Percentiles rank a stretch among this genome's conserved stretches.
Evolutionary conservation across 2,329 filamentous ascomycete genomes (phyloP).

Genomic region (Colletotrichum tamarilloi): DNA sequence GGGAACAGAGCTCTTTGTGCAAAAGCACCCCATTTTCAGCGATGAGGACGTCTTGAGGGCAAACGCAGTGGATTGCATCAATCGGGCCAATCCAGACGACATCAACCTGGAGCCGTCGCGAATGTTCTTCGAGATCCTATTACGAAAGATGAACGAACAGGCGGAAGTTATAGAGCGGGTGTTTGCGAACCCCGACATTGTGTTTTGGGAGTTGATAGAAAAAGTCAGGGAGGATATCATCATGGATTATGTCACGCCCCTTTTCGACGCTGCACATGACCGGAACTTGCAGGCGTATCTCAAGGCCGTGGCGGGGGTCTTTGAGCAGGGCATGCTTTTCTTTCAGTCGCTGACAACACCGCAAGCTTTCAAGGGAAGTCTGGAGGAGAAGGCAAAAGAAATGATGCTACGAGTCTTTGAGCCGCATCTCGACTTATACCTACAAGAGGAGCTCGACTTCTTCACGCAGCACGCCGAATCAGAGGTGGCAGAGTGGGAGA

Average conservation of each 20-base stretch:
- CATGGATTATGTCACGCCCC: constrained; percentile 83
- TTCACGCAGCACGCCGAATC: constrained; percentile 82
- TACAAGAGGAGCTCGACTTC: constrained; percentile 89
- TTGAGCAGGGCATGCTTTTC: constrained; percentile 86
- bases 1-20: constrained; percentile 86
- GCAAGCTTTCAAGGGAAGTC: constrained; percentile 68
- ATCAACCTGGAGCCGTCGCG: constrained; percentile 85
- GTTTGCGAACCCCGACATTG: constrained; percentile 77
- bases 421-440: constrained; percentile 91
- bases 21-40: constrained; percentile 86
- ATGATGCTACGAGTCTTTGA: constrained; percentile 83
- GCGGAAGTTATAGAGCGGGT: constrained; percentile 82
- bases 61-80: constrained; percentile 84
- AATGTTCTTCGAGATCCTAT: constrained; percentile 81
- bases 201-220: constrained; percentile 83
- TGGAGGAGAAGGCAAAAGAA: constrained; percentile 72
- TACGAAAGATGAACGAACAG: constrained; percentile 85
- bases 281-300: constrained; percentile 81
- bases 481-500: constrained; percentile 89
- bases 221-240: constrained; percentile 87
- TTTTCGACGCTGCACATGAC: constrained; percentile 90
- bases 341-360: constrained; percentile 77
- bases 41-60: constrained; percentile 74
- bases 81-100: constrained; percentile 71
- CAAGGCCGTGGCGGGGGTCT: constrained; percentile 86